Base-by-base conservation (phyloP, 176 grass and related monocot species). In the Saccharum spontaneum region DNA sequence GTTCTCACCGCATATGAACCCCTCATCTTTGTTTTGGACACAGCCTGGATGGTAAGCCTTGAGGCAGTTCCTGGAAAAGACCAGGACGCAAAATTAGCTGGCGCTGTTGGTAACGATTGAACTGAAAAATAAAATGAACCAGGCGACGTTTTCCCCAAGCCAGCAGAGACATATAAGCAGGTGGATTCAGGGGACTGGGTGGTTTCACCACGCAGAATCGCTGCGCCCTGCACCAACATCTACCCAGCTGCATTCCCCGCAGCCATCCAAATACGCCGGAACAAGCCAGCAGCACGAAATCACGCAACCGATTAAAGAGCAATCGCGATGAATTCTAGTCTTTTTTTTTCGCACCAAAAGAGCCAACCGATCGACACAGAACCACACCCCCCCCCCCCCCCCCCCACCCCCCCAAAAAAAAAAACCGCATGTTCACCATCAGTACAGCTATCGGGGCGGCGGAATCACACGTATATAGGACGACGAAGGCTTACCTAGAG, bases 41-140 rank as follows among this genome's bases (percentile, higher is more conserved):
- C 96, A 98, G 0, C 33, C 0, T 63, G 79, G 89, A 85, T 98
- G 96, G 73, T 95, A 98, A 65, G 78, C 65, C 67, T 98, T 98
- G 75, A 84, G 79, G 83, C 96, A 98, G 69, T 92, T 92, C 83
- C 96, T 98, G 89, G 43, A 90, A 92, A 14, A 36, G 40, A 54
- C 14, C 37, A 88, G 49, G 28, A 86, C 13, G 16, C 73, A 67
- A 20, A 73, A 61, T 83, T 55, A 92, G 71, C 23, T 63, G 71
- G 52, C 61, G 44, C 50, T 39, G 1, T 34, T 59, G 31, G 14
- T 12, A 16, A 40, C 23, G 36, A 16, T 48, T n/a, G 22, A 4
- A 43, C 13, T 76, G 13, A 26, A 39, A 41, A 17, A 38, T 24
- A 49, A 61, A 61, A 76, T 62, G n/a, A 62, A 24, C 46, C 11